Evolutionary conservation across 2,329 filamentous ascomycete species (phyloP).

Genomic region (Sporothrix phasma): DNA sequence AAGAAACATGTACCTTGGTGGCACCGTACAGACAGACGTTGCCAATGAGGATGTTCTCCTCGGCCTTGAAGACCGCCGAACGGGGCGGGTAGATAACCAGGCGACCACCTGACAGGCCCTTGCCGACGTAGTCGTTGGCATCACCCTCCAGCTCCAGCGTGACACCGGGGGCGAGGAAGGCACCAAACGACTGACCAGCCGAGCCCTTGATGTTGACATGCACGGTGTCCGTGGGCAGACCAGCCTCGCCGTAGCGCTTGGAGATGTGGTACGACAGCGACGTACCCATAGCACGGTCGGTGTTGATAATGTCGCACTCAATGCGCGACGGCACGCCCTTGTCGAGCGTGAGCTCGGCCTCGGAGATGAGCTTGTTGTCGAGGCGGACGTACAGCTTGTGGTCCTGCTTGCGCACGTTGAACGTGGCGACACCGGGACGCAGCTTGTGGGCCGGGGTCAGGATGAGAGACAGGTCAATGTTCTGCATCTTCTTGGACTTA

Average conservation of each 20-base stretch:
- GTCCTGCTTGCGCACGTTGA: constrained; percentile 96
- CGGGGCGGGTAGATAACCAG: constrained; percentile 90
- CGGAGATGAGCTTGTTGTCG: constrained; percentile 94
- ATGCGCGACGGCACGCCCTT: constrained; percentile 89
- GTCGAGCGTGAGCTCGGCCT: constrained; percentile 87
- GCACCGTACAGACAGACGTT: constrained; percentile 95
- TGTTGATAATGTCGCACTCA: constrained; percentile 94
- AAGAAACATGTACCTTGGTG: constrained; percentile 85
- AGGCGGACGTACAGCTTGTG: constrained; percentile 86
- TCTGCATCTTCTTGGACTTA: constrained; percentile 77
- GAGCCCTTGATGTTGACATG: constrained; percentile 96
- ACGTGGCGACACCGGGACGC: constrained; percentile 85
- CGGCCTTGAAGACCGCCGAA: constrained; percentile 83
- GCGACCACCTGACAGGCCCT: constrained; percentile 86
- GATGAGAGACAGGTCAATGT: constrained; percentile 87
- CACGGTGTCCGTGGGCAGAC: constrained; percentile 83
- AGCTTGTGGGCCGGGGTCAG: constrained; percentile 93
- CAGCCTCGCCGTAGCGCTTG: constrained; percentile 80
- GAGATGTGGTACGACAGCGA: constrained; percentile 95
- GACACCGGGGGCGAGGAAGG: constrained; percentile 84
- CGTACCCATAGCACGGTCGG: constrained; percentile 84
- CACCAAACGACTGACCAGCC: constrained; percentile 92
- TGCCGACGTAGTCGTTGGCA: constrained; percentile 92
- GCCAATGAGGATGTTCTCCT: constrained; percentile 88
- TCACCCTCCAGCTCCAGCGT: constrained; percentile 94